Conservation (phyloP, 805 yeast genomes). For the Ogataea neopini region DNA sequence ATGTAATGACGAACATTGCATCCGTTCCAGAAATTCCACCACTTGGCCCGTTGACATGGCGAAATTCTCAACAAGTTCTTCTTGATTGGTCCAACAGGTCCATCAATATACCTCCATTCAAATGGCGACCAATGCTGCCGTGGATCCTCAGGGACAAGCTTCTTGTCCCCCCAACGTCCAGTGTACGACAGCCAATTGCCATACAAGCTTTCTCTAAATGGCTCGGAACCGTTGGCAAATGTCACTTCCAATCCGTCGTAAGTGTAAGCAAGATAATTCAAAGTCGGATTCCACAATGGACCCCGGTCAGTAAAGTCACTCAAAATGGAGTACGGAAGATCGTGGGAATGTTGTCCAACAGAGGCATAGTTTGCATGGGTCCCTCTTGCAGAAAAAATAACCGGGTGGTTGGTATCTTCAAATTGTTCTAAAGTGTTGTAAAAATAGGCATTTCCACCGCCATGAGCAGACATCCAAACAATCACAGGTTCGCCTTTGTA, state of each 20-base stretch:
- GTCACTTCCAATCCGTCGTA: slow-evolving; percentile 58
- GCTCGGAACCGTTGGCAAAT: slow-evolving; percentile 48
- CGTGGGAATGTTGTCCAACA: slow-evolving; percentile 96
- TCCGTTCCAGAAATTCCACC: slow-evolving; percentile 90
- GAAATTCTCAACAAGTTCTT: slow-evolving; percentile 70
- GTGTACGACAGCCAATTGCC: slow-evolving; percentile 77
- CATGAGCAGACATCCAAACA: slow-evolving; percentile 97
- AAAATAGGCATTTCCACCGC: slow-evolving; percentile 90
- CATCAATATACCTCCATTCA: slow-evolving; percentile 89
- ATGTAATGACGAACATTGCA: slow-evolving; percentile 77
- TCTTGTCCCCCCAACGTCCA: slow-evolving; percentile 92
- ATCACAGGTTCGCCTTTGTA: slow-evolving; percentile 76
- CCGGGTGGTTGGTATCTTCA: slow-evolving; percentile 53
- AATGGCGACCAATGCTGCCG: slow-evolving; percentile 86
- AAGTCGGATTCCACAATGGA: slow-evolving; percentile 89
- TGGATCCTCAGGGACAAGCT: slow-evolving; percentile 63
- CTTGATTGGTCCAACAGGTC: slow-evolving; percentile 86
- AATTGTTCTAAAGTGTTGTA: slow-evolving; percentile 75
- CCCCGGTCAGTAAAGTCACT: slow-evolving; percentile 96
- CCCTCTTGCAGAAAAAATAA: slow-evolving; percentile 89
- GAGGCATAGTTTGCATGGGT: slow-evolving; percentile 96
- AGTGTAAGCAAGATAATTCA: slow-evolving; percentile 79
- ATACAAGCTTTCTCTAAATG: slow-evolving; percentile 52
- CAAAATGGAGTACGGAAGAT: slow-evolving; percentile 86
- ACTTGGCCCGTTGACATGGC: slow-evolving; percentile 81